Evolutionary conservation across 148 eudicot genomes (phyloP).

Genomic region (Pouteria glomerata): DNA sequence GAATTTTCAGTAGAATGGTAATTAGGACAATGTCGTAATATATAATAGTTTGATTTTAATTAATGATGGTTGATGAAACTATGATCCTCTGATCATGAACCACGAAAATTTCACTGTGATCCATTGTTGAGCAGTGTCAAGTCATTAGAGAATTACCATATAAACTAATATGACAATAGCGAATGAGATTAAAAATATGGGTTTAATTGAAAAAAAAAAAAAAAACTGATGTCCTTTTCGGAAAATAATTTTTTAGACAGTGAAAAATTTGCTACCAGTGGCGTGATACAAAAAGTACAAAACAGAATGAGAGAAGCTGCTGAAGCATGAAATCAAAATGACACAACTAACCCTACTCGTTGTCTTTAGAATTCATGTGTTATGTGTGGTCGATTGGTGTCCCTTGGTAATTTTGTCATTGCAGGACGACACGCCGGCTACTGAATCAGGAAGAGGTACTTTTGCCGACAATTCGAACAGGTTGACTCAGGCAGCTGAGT

Average conservation of each 20-base stretch:
- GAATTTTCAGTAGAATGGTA: neutral
- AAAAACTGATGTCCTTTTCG: too few species aligned
- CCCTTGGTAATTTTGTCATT: conserved; percentile 32
- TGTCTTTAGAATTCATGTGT: neutral
- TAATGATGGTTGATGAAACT: neutral
- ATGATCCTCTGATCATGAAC: neutral
- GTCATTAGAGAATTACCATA: too few species aligned
- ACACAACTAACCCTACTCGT: neutral
- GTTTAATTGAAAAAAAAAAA: too few species aligned
- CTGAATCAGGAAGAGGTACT: conserved; percentile 32
- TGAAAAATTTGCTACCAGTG: too few species aligned
- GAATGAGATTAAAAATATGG: too few species aligned
- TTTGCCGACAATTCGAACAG: conserved; percentile 34
- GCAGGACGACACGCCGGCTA: conserved; percentile 22
- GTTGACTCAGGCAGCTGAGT: conserved; percentile 15
- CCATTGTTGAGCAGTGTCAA: too few species aligned
- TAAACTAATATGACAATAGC: too few species aligned
- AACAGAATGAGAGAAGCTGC: too few species aligned
- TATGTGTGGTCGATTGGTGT: neutral
- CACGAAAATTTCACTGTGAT: conserved; percentile 7
- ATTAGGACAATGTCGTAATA: neutral
- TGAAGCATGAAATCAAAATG: conserved; percentile 9
- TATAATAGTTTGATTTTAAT: conserved; percentile 1
- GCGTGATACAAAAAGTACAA: too few species aligned
- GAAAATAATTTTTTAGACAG: too few species aligned